These are phyloP conservation scores for Phytophthora uliginosa DNA, from an alignment of 352 stramenopile species.

Conservation along the genomic window DNA sequence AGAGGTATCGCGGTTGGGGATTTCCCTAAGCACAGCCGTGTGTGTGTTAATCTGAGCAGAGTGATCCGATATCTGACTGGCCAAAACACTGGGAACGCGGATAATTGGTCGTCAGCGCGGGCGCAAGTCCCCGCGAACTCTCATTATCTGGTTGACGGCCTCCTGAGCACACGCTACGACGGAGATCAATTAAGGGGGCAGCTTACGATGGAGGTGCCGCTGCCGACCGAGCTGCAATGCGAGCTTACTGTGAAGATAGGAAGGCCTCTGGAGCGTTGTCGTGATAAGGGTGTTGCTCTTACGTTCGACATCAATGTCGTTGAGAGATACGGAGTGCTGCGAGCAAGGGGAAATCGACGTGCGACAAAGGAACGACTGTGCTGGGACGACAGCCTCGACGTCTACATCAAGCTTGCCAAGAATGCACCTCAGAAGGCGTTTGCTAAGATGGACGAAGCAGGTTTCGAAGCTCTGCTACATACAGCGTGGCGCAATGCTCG, in stretches of 20 bases:
- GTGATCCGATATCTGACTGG: too few relatives aligned
- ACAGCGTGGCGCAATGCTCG: constrained; percentile 1
- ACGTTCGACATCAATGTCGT: constrained; percentile 14
- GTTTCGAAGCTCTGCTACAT: constrained; percentile 1
- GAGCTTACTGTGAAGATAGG: constrained; percentile 18
- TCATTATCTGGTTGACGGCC: too few relatives aligned
- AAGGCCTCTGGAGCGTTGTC: constrained; percentile 8
- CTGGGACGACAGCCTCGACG: not conserved
- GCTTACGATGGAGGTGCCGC: not conserved
- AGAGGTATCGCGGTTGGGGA: too few relatives aligned
- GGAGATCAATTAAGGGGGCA: too few relatives aligned
- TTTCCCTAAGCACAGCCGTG: too few relatives aligned
- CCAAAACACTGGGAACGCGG: too few relatives aligned
- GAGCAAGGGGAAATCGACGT: constrained; percentile 10
- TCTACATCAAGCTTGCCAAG: constrained; percentile 12
- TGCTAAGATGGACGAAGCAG: constrained; percentile 8
- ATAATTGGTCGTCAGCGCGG: too few relatives aligned
- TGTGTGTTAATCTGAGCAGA: too few relatives aligned
- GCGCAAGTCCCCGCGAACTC: too few relatives aligned
- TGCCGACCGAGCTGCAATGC: not conserved
- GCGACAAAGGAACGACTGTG: not conserved
- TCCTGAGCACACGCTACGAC: too few relatives aligned
- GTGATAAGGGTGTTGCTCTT: constrained; percentile 12
- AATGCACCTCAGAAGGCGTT: constrained; percentile 16
- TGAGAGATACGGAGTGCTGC: constrained; percentile 4